Conservation (phyloP, 208 protist species). For the Leishmania amazonensis region DNA sequence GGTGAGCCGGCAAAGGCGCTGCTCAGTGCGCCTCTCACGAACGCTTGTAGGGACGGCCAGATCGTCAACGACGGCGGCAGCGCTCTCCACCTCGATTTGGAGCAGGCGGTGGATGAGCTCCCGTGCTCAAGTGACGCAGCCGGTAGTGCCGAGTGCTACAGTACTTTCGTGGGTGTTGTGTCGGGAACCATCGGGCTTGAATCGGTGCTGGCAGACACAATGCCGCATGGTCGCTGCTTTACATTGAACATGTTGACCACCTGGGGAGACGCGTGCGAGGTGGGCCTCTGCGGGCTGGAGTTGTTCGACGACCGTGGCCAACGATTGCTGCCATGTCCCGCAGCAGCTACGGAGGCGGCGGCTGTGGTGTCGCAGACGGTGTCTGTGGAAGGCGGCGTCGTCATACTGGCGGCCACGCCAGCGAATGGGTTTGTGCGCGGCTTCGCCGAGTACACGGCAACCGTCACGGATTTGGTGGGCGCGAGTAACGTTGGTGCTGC, state of each 20-base stretch:
- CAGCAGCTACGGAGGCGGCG: slow-evolving; percentile 3
- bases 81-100: background rate
- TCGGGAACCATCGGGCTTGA: slow-evolving; percentile 18
- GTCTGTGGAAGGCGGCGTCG: background rate
- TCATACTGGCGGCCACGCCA: background rate
- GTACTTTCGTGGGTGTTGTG: background rate
- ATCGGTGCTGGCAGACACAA: slow-evolving; percentile 38
- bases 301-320: slow-evolving; percentile 82
- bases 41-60: background rate
- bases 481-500: background rate
- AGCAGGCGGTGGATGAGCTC: background rate
- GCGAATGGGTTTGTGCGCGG: slow-evolving; percentile 16
- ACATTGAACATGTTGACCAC: slow-evolving; percentile 75
- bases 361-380: slow-evolving; percentile 17
- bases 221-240: slow-evolving; percentile 63
- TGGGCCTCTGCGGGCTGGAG: slow-evolving; percentile 92
- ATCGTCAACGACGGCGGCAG: background rate
- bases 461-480: slow-evolving; percentile 25
- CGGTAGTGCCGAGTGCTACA: background rate
- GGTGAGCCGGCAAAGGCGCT: background rate
- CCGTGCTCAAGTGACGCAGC: background rate
- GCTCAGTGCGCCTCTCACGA: background rate
- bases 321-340: slow-evolving; percentile 39
- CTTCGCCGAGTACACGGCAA: slow-evolving; percentile 34
- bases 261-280: slow-evolving; percentile 90